These are phyloP conservation scores for Epichloe coenophiala DNA, from an alignment of 2,329 filamentous ascomycete genomes.

Conservation along the genomic window DNA sequence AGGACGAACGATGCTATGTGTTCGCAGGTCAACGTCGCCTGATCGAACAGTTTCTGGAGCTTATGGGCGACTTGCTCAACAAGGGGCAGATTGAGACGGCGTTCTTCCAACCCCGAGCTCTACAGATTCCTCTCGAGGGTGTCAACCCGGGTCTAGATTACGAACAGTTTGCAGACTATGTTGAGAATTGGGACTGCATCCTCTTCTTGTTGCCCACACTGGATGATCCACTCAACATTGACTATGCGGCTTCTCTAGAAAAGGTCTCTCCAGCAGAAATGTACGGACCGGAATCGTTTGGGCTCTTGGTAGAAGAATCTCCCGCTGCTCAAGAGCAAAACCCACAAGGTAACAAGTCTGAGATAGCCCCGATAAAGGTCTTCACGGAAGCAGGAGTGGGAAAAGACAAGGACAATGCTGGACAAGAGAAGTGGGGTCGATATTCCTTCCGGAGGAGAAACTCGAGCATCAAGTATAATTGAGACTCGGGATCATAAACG, in stretches of 20 bases:
- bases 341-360: too few species aligned
- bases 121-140: not conserved
- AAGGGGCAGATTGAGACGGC: not conserved
- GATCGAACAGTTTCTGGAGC: conserved; percentile 1
- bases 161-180: conserved; percentile 1
- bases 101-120: not conserved
- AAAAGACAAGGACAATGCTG: not conserved
- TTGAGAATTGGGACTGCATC: not conserved
- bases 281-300: not conserved
- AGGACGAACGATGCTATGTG: conserved; percentile 1
- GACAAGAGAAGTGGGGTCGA: not conserved
- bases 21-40: conserved; percentile 8
- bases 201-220: not conserved
- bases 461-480: not conserved
- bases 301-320: not conserved
- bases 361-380: not conserved
- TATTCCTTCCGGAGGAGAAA: not conserved
- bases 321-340: not conserved
- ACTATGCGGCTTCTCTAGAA: not conserved
- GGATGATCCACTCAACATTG: not conserved
- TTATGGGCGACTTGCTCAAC: not conserved
- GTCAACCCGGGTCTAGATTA: not conserved
- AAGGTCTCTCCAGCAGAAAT: not conserved
- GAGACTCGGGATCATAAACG: not conserved
- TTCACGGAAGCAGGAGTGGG: not conserved